A percentile compares a stretch with the other conserved stretches of the same genome.
Conservation (phyloP, 495 filamentous ascomycete species). For the Penicillium arizonense region DNA sequence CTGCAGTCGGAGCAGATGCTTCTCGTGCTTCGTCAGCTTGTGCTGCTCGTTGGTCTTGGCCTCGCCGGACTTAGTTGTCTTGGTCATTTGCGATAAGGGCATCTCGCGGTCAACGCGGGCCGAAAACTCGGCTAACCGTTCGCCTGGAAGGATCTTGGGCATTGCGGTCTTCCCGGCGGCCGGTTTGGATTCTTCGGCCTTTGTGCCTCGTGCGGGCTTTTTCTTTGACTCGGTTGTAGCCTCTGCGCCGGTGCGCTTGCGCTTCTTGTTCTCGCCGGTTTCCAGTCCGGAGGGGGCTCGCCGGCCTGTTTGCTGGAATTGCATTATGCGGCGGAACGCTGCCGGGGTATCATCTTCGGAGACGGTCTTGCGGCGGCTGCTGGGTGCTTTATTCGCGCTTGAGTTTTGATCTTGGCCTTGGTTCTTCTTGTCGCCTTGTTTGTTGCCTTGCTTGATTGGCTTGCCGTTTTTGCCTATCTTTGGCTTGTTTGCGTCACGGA, state of each 20-base stretch:
- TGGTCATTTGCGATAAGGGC: slow-evolving; percentile 64
- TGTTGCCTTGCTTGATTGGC: background rate
- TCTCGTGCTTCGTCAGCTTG: slow-evolving; percentile 77
- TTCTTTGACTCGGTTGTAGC: slow-evolving; percentile 17
- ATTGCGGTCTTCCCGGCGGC: slow-evolving; percentile 25
- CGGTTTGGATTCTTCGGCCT: slow-evolving; percentile 11
- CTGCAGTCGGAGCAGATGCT: slow-evolving; percentile 77
- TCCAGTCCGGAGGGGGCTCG: slow-evolving; percentile 65
- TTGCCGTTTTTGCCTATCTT: slow-evolving; percentile 17
- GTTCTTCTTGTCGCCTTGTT: slow-evolving; percentile 16
- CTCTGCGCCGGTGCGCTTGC: slow-evolving; percentile 30
- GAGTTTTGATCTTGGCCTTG: slow-evolving; percentile 19
- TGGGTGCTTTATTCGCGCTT: slow-evolving; percentile 13
- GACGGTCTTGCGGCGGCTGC: slow-evolving; percentile 41
- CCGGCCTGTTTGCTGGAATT: slow-evolving; percentile 53
- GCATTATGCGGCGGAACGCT: slow-evolving; percentile 81
- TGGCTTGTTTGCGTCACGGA: slow-evolving; percentile 36
- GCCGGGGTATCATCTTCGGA: slow-evolving; percentile 77
- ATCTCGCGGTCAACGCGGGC: slow-evolving; percentile 84
- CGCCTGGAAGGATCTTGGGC: slow-evolving; percentile 76
- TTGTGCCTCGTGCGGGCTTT: slow-evolving; percentile 5
- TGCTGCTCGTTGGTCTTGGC: slow-evolving; percentile 47
- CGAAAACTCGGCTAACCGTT: slow-evolving; percentile 76
- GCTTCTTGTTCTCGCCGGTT: slow-evolving; percentile 59
- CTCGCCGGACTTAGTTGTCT: slow-evolving; percentile 24